Conservation (phyloP, 768 basidiomycete species). For the Auricularia heimuer region DNA sequence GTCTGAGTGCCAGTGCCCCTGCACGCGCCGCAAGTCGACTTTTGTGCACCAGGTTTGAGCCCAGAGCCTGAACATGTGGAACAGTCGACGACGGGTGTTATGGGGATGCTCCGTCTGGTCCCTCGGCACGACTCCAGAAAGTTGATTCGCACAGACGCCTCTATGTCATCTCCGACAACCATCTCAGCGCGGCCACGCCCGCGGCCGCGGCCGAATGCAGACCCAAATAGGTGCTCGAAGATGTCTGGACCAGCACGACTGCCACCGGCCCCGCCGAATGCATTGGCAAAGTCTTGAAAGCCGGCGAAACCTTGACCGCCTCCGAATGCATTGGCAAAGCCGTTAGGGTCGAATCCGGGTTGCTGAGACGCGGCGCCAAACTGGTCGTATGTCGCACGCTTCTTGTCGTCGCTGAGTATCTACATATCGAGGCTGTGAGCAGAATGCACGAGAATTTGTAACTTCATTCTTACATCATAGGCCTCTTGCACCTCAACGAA, state of each 20-base stretch:
- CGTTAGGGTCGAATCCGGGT: slow-evolving; percentile 87
- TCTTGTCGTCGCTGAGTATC: slow-evolving; percentile 92
- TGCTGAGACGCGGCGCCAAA: slow-evolving; percentile 90
- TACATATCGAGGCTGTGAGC: slow-evolving; percentile 22
- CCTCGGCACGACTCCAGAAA: slow-evolving; percentile 98
- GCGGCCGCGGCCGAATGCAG: slow-evolving; percentile 42
- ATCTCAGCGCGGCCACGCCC: slow-evolving; percentile 33
- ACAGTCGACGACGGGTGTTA: slow-evolving; percentile 79
- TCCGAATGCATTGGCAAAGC: slow-evolving; percentile 41
- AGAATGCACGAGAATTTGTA: neutral
- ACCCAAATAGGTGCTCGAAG: slow-evolving; percentile 80
- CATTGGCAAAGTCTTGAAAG: slow-evolving; percentile 59
- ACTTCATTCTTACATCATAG: slow-evolving; percentile 66
- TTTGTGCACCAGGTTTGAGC: slow-evolving; percentile 76
- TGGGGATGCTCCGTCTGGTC: slow-evolving; percentile 57
- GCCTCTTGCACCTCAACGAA: slow-evolving; percentile 96
- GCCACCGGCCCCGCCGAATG: slow-evolving; percentile 39
- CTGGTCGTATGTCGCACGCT: slow-evolving; percentile 81
- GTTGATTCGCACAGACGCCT: slow-evolving; percentile 59
- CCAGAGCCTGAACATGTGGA: slow-evolving; percentile 77
- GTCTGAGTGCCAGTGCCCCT: slow-evolving; percentile 81
- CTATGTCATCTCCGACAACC: slow-evolving; percentile 70
- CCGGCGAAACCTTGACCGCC: slow-evolving; percentile 37
- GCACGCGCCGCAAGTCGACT: slow-evolving; percentile 69
- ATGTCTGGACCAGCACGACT: slow-evolving; percentile 48